Conservation (phyloP, 495 filamentous ascomycete species). For the Daldinia bambusicola region DNA sequence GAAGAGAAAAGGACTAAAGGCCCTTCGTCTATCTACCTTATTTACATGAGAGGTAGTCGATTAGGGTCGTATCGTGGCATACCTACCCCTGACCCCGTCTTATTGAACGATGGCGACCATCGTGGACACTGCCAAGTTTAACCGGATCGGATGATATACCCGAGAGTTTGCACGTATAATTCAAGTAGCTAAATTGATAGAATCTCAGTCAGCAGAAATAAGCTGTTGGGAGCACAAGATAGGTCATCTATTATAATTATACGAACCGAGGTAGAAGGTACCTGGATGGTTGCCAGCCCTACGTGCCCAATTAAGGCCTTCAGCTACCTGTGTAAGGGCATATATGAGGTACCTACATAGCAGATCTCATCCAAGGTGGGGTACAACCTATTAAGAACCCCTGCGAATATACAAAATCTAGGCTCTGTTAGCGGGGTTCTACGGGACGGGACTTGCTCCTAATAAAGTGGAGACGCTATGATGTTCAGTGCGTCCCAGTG, state of each 20-base stretch:
- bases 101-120: too few relatives aligned
- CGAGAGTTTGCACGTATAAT: too few relatives aligned
- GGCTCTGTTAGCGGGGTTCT: constrained; percentile 36
- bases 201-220: constrained; percentile 25
- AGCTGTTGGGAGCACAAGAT: not conserved
- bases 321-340: constrained; percentile 22
- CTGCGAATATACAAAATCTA: constrained; percentile 23
- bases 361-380: constrained; percentile 30
- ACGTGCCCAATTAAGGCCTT: constrained; percentile 32
- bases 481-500: too few relatives aligned
- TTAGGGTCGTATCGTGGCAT: too few relatives aligned
- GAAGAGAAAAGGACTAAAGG: too few relatives aligned
- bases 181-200: not conserved
- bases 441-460: constrained; percentile 30
- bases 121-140: too few relatives aligned
- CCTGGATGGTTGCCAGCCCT: constrained; percentile 16
- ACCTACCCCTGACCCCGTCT: too few relatives aligned
- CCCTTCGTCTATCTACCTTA: too few relatives aligned
- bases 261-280: not conserved
- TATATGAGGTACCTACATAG: too few relatives aligned
- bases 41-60: too few relatives aligned
- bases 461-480: constrained; percentile 32
- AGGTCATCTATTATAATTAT: constrained; percentile 12
- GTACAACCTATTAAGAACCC: constrained; percentile 21
- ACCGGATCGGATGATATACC: too few relatives aligned